These are phyloP conservation scores for Magnusiomyces ingens DNA, from an alignment of 1,139 yeast species.

Conservation along the genomic window DNA sequence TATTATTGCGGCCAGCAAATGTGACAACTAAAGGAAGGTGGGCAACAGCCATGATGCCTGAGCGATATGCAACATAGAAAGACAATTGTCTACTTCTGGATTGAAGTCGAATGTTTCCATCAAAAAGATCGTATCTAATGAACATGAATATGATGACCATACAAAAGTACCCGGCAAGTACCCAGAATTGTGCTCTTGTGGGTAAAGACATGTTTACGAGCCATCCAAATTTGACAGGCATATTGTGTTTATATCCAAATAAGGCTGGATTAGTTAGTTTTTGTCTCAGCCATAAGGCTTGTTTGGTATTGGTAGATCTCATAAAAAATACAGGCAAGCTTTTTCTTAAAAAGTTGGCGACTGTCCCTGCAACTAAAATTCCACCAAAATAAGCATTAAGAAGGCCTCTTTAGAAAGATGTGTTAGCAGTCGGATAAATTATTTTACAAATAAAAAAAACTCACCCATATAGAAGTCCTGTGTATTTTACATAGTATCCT, in stretches of 20 bases:
- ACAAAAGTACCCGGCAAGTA: slow-evolving; percentile 41
- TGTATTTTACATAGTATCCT: slow-evolving; percentile 1
- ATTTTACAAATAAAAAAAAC: neutral
- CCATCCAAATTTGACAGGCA: slow-evolving; percentile 5
- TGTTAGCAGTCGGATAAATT: no score
- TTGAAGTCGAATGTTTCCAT: slow-evolving; percentile 34
- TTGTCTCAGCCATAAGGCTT: slow-evolving; percentile 2
- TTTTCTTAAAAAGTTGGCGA: slow-evolving; percentile 18
- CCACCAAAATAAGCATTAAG: slow-evolving; percentile 25
- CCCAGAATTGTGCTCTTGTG: slow-evolving; percentile 49
- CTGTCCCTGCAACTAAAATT: slow-evolving; percentile 18
- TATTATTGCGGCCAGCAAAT: slow-evolving; percentile 63
- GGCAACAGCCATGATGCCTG: slow-evolving; percentile 46
- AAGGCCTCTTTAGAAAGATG: slow-evolving; percentile 20
- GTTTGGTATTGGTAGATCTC: slow-evolving; percentile 6
- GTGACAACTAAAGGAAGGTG: slow-evolving; percentile 47
- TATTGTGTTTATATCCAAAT: slow-evolving; percentile 10
- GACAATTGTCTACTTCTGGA: slow-evolving; percentile 37
- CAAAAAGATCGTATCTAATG: slow-evolving; percentile 37
- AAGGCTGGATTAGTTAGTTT: slow-evolving; percentile 13
- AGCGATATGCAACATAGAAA: slow-evolving; percentile 53
- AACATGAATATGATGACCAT: slow-evolving; percentile 38
- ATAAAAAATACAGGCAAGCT: slow-evolving; percentile 7
- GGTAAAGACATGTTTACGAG: slow-evolving; percentile 37
- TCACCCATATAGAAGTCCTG: slow-evolving; percentile 4